phyloP scores from a whole-genome alignment of 352 stramenopile genomes.

The Phytophthora pisi region DNA sequence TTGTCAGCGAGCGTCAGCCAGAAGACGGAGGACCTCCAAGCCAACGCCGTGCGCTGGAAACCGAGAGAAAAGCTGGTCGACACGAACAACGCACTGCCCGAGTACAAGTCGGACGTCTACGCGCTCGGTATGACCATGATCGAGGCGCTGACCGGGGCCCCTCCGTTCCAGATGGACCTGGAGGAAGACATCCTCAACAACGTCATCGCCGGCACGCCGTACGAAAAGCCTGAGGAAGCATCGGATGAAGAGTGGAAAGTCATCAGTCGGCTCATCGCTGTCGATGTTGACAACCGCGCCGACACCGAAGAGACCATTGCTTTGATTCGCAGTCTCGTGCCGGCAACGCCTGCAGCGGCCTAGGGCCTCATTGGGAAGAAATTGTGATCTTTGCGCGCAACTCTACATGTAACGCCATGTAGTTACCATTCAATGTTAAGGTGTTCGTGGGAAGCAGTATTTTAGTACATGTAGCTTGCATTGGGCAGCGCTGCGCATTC shows the following conservation, averaged over 20 bases:
- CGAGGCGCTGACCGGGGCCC: constrained; percentile 23
- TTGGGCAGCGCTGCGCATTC: too few species aligned
- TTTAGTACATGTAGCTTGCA: too few species aligned
- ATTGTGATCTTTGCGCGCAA: too few species aligned
- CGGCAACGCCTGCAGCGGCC: background rate
- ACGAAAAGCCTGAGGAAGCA: constrained; percentile 7
- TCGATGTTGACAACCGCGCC: background rate
- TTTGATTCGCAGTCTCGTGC: constrained; percentile 1
- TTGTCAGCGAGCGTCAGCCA: constrained; percentile 15
- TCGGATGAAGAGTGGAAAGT: constrained; percentile 19
- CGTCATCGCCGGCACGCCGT: constrained; percentile 1
- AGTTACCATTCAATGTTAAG: too few species aligned
- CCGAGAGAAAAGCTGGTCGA: constrained; percentile 20
- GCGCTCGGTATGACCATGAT: constrained; percentile 41
- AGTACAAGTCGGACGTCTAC: constrained; percentile 30
- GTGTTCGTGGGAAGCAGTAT: too few species aligned
- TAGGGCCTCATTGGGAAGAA: too few species aligned
- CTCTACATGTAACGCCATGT: too few species aligned
- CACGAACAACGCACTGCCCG: background rate
- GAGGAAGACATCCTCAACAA: constrained; percentile 15
- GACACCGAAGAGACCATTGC: background rate
- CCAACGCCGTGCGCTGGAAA: constrained; percentile 27
- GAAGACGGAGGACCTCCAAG: background rate
- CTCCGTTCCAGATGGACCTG: constrained; percentile 15
- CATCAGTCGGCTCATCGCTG: constrained; percentile 1